These are phyloP conservation scores for Gossypium aridum DNA, from an alignment of 441 rosid genomes.

Conservation along the genomic window DNA sequence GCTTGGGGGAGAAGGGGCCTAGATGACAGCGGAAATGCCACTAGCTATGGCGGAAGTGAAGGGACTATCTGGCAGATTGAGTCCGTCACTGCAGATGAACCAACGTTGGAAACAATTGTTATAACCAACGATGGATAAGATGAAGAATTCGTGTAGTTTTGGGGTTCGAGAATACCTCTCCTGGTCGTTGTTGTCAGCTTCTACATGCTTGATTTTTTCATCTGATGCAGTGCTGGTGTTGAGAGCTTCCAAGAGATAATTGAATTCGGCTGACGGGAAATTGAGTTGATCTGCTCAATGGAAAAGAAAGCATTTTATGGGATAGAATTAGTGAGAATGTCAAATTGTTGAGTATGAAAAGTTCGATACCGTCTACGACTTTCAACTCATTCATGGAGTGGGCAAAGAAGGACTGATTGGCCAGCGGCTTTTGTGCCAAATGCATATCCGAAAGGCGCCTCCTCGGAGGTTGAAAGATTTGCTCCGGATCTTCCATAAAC, in stretches of 20 bases:
- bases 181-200: conserved; percentile 28
- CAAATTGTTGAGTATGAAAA: background rate
- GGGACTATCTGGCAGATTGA: conserved; percentile 55
- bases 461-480: conserved; percentile 35
- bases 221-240: conserved; percentile 26
- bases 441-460: conserved; percentile 34
- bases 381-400: conserved; percentile 31
- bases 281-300: conserved; percentile 25
- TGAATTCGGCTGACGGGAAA: conserved; percentile 32
- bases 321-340: background rate
- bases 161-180: conserved; percentile 30
- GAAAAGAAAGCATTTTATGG: background rate
- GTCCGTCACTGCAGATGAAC: conserved; percentile 32
- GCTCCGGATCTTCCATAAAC: conserved; percentile 41
- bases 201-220: conserved; percentile 20
- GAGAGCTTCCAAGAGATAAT: conserved; percentile 31
- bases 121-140: background rate
- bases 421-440: conserved; percentile 24
- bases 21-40: conserved; percentile 37
- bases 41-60: conserved; percentile 36
- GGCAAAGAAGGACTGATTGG: conserved; percentile 24
- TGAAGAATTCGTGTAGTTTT: background rate
- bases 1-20: conserved; percentile 22
- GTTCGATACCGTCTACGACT: conserved; percentile 33
- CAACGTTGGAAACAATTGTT: background rate